Conservation (phyloP, 495 filamentous ascomycete species). For the Chaetomium tenue region DNA sequence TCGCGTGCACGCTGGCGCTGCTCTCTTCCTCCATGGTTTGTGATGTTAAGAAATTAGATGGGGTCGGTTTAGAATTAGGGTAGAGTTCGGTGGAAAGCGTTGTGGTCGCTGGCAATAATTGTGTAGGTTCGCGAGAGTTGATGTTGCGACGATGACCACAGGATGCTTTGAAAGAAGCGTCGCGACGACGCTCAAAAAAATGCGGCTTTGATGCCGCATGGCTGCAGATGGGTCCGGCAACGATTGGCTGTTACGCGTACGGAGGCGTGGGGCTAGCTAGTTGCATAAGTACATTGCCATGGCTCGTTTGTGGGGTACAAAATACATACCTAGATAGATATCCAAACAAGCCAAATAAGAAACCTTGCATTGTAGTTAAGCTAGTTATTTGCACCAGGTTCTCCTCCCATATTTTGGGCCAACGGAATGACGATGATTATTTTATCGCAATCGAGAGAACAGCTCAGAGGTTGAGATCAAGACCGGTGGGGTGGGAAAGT, state of each 20-base stretch:
- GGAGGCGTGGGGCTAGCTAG: neutral
- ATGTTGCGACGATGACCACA: slow-evolving; percentile 6
- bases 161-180: slow-evolving; percentile 18
- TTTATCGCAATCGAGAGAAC: too few relatives aligned
- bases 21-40: slow-evolving; percentile 56
- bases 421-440: too few relatives aligned
- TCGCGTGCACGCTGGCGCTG: slow-evolving; percentile 45
- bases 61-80: neutral
- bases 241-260: neutral
- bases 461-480: too few relatives aligned
- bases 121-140: neutral
- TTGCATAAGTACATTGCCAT: neutral
- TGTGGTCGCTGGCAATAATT: slow-evolving; percentile 8
- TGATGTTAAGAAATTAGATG: slow-evolving; percentile 5
- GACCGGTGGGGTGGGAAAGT: too few relatives aligned
- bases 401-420: too few relatives aligned
- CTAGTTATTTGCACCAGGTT: neutral
- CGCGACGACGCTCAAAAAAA: slow-evolving; percentile 25
- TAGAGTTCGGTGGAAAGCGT: slow-evolving; percentile 3
- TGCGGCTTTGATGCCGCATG: slow-evolving; percentile 15
- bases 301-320: too few relatives aligned
- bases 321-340: too few relatives aligned
- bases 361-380: neutral
- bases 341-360: neutral
- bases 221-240: neutral